Evolutionary conservation across 2,329 filamentous ascomycete species (phyloP).

Genomic region (Hansfordia pulvinata): DNA sequence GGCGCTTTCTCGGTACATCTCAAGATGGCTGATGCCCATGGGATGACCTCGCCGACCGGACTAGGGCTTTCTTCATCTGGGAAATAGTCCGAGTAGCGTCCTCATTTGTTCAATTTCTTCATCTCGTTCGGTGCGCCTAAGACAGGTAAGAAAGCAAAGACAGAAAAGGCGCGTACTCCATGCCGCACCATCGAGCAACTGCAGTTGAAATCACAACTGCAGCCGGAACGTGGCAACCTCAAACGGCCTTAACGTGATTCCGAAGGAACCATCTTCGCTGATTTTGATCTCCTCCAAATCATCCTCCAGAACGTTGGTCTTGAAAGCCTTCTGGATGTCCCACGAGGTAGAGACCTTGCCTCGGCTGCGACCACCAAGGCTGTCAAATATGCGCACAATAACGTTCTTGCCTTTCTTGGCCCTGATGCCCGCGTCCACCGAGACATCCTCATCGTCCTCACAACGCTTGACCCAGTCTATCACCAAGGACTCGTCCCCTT

Average conservation of each 20-base stretch:
- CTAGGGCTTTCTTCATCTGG: too few relatives aligned
- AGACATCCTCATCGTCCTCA: slow-evolving; percentile 71
- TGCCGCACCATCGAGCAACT: slow-evolving; percentile 3
- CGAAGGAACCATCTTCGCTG: slow-evolving; percentile 31
- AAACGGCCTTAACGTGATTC: slow-evolving; percentile 61
- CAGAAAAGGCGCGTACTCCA: too few relatives aligned
- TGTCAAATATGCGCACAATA: slow-evolving; percentile 78
- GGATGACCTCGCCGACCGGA: too few relatives aligned
- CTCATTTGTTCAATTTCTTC: too few relatives aligned
- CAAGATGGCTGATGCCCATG: too few relatives aligned
- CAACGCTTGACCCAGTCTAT: slow-evolving; percentile 88
- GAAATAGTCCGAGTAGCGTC: too few relatives aligned
- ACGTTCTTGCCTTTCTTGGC: slow-evolving; percentile 62
- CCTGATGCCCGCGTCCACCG: slow-evolving; percentile 43
- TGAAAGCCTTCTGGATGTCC: slow-evolving; percentile 63
- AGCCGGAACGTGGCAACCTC: slow-evolving; percentile 75
- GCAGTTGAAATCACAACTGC: too few relatives aligned
- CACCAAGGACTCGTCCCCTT: slow-evolving; percentile 53
- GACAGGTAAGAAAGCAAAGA: too few relatives aligned
- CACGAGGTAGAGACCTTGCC: slow-evolving; percentile 57
- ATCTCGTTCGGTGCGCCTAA: too few relatives aligned
- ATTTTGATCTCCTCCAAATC: slow-evolving; percentile 54
- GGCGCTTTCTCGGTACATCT: too few relatives aligned
- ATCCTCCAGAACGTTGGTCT: slow-evolving; percentile 82
- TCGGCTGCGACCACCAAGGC: slow-evolving; percentile 66